Evolutionary conservation across 116 monocot genomes (phyloP).

Genomic region (Zostera marina): DNA sequence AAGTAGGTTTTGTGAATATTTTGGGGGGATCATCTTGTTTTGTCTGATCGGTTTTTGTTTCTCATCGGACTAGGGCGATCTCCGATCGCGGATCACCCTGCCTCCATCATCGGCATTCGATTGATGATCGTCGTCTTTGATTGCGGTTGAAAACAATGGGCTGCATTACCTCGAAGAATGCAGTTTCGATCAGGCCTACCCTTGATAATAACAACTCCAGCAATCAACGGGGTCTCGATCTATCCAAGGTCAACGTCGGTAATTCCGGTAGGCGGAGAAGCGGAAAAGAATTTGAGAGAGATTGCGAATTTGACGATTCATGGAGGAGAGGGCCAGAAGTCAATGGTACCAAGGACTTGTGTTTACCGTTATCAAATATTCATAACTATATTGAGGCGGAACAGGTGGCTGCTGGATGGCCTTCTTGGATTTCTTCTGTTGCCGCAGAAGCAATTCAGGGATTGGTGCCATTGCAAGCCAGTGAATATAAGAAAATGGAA

Average conservation of each 20-base stretch:
- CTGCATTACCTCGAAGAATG: conserved; percentile 53
- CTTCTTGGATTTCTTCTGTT: conserved; percentile 69
- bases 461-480: conserved; percentile 84
- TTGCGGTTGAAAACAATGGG: conserved; percentile 21
- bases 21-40: no score
- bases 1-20: no score
- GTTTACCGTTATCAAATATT: conserved; percentile 40
- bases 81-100: no score
- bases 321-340: conserved; percentile 16
- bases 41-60: no score
- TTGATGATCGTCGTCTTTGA: background rate
- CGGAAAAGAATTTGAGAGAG: conserved; percentile 6
- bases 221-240: conserved; percentile 12
- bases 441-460: conserved; percentile 89
- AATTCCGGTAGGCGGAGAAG: conserved; percentile 6
- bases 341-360: conserved; percentile 12
- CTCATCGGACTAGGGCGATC: no score
- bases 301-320: conserved; percentile 6
- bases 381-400: conserved; percentile 61
- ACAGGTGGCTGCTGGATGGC: conserved; percentile 94
- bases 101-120: no score
- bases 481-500: conserved; percentile 85
- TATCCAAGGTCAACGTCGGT: conserved; percentile 8
- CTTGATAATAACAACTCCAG: conserved; percentile 32
- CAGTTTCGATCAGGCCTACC: conserved; percentile 55